phyloP scores from a whole-genome alignment of 2,329 filamentous ascomycete species.

The Gnomoniopsis smithogilvyi region DNA sequence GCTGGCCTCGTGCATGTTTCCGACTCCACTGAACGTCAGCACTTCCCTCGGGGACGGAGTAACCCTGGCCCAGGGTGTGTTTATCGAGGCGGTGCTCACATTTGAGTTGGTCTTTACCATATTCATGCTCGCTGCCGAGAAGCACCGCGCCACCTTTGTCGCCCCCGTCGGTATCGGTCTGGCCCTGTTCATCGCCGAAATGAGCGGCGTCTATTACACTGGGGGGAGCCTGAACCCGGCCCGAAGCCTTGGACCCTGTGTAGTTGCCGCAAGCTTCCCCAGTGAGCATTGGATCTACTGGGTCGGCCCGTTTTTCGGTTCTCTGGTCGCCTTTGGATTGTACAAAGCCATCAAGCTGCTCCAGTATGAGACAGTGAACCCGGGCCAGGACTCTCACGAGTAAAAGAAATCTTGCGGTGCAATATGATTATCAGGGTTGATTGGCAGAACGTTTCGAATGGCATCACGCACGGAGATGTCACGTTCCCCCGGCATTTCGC shows the following conservation, averaged over 20 bases:
- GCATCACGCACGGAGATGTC: too few species aligned
- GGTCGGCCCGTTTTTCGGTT: not conserved
- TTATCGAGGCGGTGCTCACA: conserved; percentile 47
- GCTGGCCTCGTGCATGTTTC: conserved; percentile 39
- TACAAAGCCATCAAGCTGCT: not conserved
- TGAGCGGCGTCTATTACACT: conserved; percentile 45
- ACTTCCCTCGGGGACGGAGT: conserved; percentile 38
- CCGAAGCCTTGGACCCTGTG: conserved; percentile 36
- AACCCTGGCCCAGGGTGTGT: conserved; percentile 40
- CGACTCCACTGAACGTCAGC: conserved; percentile 37
- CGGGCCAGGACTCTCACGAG: not conserved
- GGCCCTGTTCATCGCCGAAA: conserved; percentile 42
- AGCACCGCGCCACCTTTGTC: conserved; percentile 44
- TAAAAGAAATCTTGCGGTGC: too few species aligned
- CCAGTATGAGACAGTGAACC: not conserved
- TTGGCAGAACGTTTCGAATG: too few species aligned
- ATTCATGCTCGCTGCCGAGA: conserved; percentile 50
- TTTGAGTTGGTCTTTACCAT: conserved; percentile 45
- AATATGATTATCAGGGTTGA: too few species aligned
- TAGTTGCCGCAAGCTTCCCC: conserved; percentile 36
- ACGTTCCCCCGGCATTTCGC: too few species aligned
- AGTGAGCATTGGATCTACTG: conserved; percentile 40
- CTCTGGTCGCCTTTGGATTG: not conserved
- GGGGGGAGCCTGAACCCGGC: conserved; percentile 29
- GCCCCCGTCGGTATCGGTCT: conserved; percentile 46